Percentiles rank a stretch among this genome's conserved stretches.
Conservation (phyloP, 2,329 filamentous ascomycete genomes). For the Byssochlamys sp. region DNA sequence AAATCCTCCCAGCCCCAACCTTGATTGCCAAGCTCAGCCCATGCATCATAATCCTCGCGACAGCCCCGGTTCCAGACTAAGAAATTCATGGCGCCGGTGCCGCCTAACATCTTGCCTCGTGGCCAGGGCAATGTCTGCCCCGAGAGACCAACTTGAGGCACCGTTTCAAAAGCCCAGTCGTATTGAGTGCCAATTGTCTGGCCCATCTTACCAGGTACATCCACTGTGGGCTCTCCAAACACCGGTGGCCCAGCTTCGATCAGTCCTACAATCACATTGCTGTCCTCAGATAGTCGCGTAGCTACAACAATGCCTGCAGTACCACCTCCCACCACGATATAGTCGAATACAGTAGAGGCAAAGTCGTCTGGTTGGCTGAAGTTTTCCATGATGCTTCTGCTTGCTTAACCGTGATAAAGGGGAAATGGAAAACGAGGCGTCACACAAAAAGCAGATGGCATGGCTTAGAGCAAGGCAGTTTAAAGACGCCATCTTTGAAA, state of each 20-base stretch:
- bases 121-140: neutral
- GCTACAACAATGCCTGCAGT: neutral
- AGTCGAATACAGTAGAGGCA: neutral
- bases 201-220: neutral
- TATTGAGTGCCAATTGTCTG: neutral
- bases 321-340: neutral
- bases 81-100: neutral
- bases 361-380: neutral
- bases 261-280: neutral
- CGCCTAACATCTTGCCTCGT: neutral
- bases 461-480: neutral
- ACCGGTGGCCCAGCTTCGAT: neutral
- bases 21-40: conserved; percentile 21
- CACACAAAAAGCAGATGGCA: neutral
- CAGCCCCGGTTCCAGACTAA: conserved; percentile 11
- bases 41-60: conserved; percentile 22
- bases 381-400: neutral
- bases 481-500: no score
- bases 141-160: neutral
- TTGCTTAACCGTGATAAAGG: neutral
- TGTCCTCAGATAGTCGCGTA: neutral
- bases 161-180: neutral
- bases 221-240: neutral
- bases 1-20: conserved; percentile 20
- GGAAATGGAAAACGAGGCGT: neutral